These are phyloP conservation scores for Cyberlindnera mycetangii DNA, from an alignment of 805 yeast species.

Conservation along the genomic window DNA sequence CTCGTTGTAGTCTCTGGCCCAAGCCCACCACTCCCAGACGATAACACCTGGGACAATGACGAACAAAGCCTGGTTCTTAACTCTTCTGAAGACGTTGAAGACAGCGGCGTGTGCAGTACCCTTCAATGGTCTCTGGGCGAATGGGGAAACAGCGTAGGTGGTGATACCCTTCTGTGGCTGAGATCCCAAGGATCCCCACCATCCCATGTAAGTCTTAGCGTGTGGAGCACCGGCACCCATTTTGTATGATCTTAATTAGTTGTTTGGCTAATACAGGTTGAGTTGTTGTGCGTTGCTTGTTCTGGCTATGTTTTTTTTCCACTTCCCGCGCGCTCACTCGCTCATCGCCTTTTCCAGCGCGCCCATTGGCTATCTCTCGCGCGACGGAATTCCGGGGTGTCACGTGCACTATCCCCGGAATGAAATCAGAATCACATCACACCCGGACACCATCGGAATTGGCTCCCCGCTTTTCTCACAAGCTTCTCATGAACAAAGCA, in stretches of 20 bases:
- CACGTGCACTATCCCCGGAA: constrained; percentile 1
- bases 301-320: constrained; percentile 9
- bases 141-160: constrained; percentile 88
- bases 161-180: constrained; percentile 85
- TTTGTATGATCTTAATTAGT: constrained; percentile 15
- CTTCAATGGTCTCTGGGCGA: constrained; percentile 88
- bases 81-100: constrained; percentile 94
- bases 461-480: not conserved
- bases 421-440: not conserved
- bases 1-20: constrained; percentile 87
- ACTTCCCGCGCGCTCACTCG: constrained; percentile 8
- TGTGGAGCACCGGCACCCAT: constrained; percentile 66
- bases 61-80: constrained; percentile 77
- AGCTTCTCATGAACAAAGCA: no score
- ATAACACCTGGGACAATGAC: constrained; percentile 73
- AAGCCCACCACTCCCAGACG: constrained; percentile 84
- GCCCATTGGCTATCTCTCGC: constrained; percentile 20
- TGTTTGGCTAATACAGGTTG: not conserved
- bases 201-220: constrained; percentile 83
- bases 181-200: constrained; percentile 95
- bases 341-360: constrained; percentile 11
- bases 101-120: constrained; percentile 82
- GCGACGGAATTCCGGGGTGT: not conserved
- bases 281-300: not conserved
- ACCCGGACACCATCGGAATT: not conserved